Conservation (phyloP, 2,329 filamentous ascomycete species). For the Monosporascus sp. region DNA sequence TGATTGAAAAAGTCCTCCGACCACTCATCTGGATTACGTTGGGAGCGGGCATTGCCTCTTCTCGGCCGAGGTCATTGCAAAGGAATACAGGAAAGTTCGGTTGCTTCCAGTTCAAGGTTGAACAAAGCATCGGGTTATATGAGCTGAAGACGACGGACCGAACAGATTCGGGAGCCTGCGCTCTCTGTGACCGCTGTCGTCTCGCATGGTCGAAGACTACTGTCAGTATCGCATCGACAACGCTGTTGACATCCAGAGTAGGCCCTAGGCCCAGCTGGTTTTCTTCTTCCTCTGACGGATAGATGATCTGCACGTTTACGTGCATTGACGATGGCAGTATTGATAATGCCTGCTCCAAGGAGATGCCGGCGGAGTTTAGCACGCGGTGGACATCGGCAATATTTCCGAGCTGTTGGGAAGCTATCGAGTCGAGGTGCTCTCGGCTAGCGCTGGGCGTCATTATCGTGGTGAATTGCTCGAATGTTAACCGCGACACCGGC, state of each 20-base stretch:
- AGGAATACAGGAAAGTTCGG: conserved; percentile 96
- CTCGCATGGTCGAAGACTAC: conserved; percentile 91
- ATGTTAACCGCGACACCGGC: conserved; percentile 72
- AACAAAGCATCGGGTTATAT: conserved; percentile 85
- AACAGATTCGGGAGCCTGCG: conserved; percentile 64
- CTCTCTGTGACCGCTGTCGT: conserved; percentile 53
- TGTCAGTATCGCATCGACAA: conserved; percentile 76
- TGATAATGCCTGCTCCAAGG: conserved; percentile 69
- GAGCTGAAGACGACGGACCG: conserved; percentile 91
- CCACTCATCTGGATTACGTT: conserved; percentile 51
- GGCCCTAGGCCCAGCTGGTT: conserved; percentile 64
- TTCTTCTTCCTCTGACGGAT: conserved; percentile 74
- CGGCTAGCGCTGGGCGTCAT: conserved; percentile 39
- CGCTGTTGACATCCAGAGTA: conserved; percentile 76
- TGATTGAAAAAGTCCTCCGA: conserved; percentile 75
- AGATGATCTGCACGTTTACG: conserved; percentile 87
- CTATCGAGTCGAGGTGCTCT: conserved; percentile 37
- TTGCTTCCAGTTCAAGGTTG: conserved; percentile 97
- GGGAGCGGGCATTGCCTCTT: conserved; percentile 38
- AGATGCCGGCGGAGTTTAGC: conserved; percentile 71
- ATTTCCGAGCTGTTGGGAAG: conserved; percentile 42
- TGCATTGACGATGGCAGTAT: conserved; percentile 75
- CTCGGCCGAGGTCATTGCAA: conserved; percentile 82
- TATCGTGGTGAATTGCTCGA: conserved; percentile 61
- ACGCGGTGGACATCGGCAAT: conserved; percentile 66